These are phyloP conservation scores for Astrephomene gubernaculifera DNA, from an alignment of 139 green algal species.

Conservation along the genomic window DNA sequence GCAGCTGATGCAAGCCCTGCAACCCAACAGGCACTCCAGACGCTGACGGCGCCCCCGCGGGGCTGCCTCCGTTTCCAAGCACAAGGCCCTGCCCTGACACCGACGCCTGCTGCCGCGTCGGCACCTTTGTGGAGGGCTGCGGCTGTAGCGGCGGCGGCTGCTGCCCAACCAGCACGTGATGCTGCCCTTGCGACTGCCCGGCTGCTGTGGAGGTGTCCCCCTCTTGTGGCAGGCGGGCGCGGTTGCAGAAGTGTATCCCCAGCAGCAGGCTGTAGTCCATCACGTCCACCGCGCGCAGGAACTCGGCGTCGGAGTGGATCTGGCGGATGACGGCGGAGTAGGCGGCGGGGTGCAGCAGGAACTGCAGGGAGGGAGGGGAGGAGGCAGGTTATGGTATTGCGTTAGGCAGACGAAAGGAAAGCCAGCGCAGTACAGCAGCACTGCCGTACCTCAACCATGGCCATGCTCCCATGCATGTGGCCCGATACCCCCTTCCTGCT, in stretches of 20 bases:
- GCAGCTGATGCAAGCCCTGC: constrained; percentile 8
- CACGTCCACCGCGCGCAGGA: constrained; percentile 71
- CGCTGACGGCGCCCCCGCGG: neutral
- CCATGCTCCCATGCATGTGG: too few relatives aligned
- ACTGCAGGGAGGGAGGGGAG: constrained; percentile 5
- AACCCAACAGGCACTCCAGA: too few relatives aligned
- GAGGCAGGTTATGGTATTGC: too few relatives aligned
- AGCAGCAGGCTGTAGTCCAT: constrained; percentile 98
- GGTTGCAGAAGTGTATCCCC: constrained; percentile 79
- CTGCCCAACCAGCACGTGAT: neutral
- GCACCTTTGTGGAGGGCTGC: neutral
- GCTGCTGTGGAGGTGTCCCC: neutral
- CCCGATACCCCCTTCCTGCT: too few relatives aligned
- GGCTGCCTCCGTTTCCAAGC: too few relatives aligned
- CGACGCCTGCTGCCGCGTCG: neutral
- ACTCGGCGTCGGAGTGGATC: constrained; percentile 19
- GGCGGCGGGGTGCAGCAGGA: constrained; percentile 19
- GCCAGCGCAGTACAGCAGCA: too few relatives aligned
- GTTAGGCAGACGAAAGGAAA: too few relatives aligned
- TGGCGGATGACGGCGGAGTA: constrained; percentile 47
- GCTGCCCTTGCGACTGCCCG: neutral
- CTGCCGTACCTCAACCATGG: too few relatives aligned
- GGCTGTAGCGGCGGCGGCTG: neutral
- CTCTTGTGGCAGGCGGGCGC: neutral
- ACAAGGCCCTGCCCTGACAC: neutral